Evolutionary conservation across 2,329 filamentous ascomycete genomes (phyloP).

Genomic region (Dissoconium aciculare): DNA sequence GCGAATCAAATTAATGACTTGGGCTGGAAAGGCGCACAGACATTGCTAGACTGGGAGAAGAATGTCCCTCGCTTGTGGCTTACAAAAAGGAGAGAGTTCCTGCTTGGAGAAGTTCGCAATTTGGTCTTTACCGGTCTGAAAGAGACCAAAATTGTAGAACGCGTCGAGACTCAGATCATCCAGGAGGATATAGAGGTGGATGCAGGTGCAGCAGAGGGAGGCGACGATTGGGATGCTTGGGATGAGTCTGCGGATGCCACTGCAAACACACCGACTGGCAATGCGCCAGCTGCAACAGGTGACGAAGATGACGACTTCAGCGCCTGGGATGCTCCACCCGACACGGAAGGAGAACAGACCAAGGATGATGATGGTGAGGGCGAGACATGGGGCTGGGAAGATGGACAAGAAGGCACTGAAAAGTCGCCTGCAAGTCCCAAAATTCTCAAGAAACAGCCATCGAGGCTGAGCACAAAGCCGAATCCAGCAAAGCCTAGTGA

Average conservation of each 20-base stretch:
- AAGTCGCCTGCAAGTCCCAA: slow-evolving; percentile 13
- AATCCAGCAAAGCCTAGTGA: slow-evolving; percentile 19
- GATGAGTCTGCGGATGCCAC: slow-evolving; percentile 62
- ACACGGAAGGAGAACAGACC: slow-evolving; percentile 16
- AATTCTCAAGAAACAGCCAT: slow-evolving; percentile 14
- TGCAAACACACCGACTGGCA: slow-evolving; percentile 33
- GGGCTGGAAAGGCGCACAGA: slow-evolving; percentile 46
- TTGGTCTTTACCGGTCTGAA: slow-evolving; percentile 55
- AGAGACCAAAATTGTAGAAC: slow-evolving; percentile 56
- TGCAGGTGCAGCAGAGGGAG: slow-evolving; percentile 35
- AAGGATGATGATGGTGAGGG: slow-evolving; percentile 25
- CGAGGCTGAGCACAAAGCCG: slow-evolving; percentile 6
- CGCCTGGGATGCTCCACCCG: slow-evolving; percentile 34
- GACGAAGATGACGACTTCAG: slow-evolving; percentile 35
- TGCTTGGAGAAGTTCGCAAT: slow-evolving; percentile 58
- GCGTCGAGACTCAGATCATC: slow-evolving; percentile 69
- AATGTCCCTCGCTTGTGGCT: slow-evolving; percentile 75
- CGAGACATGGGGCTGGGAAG: slow-evolving; percentile 79
- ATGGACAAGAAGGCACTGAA: slow-evolving; percentile 37
- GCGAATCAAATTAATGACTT: slow-evolving; percentile 46
- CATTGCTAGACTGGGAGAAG: slow-evolving; percentile 65
- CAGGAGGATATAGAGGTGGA: slow-evolving; percentile 55
- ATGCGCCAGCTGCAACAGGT: slow-evolving; percentile 11
- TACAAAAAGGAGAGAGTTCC: slow-evolving; percentile 62
- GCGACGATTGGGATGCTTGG: slow-evolving; percentile 47